Conservation (phyloP, 108 stramenopile genomes). For the Nitzschia inconspicua region DNA sequence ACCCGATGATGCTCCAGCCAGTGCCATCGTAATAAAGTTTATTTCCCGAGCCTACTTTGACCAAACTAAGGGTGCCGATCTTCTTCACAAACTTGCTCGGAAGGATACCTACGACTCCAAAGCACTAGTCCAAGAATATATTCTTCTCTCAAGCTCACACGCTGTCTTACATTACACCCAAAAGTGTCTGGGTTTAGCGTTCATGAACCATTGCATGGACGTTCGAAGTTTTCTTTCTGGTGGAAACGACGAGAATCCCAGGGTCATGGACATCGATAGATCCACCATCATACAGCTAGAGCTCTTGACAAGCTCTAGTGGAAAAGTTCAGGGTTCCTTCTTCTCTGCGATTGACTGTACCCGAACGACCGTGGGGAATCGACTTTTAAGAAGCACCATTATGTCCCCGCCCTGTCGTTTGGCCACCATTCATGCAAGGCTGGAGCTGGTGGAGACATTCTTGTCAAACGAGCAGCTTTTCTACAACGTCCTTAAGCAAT, state of each 20-base stretch:
- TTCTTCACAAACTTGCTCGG: slow-evolving; percentile 62
- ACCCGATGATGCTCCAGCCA: background rate
- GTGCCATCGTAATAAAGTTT: slow-evolving; percentile 59
- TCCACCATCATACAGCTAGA: slow-evolving; percentile 76
- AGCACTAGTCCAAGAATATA: slow-evolving; percentile 79
- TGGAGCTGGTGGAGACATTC: slow-evolving; percentile 84
- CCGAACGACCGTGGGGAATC: slow-evolving; percentile 81
- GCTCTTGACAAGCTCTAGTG: slow-evolving; percentile 78
- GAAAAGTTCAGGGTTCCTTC: slow-evolving; percentile 20
- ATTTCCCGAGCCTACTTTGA: slow-evolving; percentile 83
- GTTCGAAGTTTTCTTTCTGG: slow-evolving; percentile 69
- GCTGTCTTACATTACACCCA: slow-evolving; percentile 85
- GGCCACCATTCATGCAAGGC: slow-evolving; percentile 78
- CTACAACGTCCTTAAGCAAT: slow-evolving; percentile 76
- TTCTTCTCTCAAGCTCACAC: slow-evolving; percentile 72
- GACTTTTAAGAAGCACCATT: slow-evolving; percentile 75
- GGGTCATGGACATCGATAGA: slow-evolving; percentile 85
- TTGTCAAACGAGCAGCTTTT: slow-evolving; percentile 81
- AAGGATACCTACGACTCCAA: slow-evolving; percentile 72
- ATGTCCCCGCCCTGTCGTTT: slow-evolving; percentile 77
- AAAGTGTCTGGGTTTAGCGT: slow-evolving; percentile 49
- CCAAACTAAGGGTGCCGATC: slow-evolving; percentile 84
- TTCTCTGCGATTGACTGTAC: slow-evolving; percentile 82
- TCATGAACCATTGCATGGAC: slow-evolving; percentile 47
- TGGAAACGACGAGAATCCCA: slow-evolving; percentile 38